Evolutionary conservation across 495 filamentous ascomycete species (phyloP), one percentile per base, ranked within the genome.

Genomic region (Daldinia vernicosa): DNA sequence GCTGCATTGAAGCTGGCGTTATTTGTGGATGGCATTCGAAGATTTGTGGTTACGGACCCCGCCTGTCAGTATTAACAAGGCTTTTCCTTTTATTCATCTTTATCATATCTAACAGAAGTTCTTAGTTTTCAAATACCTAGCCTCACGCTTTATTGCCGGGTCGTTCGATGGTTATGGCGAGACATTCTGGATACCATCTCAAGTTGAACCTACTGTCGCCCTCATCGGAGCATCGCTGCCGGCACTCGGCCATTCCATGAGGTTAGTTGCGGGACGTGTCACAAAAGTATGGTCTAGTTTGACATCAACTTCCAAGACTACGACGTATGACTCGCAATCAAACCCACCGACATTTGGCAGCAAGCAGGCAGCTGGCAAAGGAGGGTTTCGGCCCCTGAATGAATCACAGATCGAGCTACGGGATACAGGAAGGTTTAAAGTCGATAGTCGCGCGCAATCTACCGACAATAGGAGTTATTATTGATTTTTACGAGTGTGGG

Each of bases 151-250:
- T 28, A 56, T 77, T 26, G 71, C 75, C 15, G 66, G 58, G 2
- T 71, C 74, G 45, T 77, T 74, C 28, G 71, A 72, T 30, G 28
- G 35, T 5, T 77, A 77, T 30, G 75, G 75, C 11, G 35, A 15
- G 17, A 77, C 74, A 2, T 74, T 77, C 56, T 77, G 75, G 75
- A 76, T 77, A 22, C 75, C 75, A 4, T 66, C 62, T 2, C 67
- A 74, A 51, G 52, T 76, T 6, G 75, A 77, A 47, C 71, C 74
- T 24, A 73, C 70, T 3, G 64, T 76, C n/a, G 75, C 75, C 4
- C 61, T 77, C 3, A 69, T 77, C 11, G 75, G 75, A 14, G 47
- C 75, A 6, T 71, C 75, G 0, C 24, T 77, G 7, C 75, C 75
- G 51, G 37, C 71, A 22, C 54, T 57, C 8, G 30, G 30, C 17